Evolutionary conservation across 192 early-diverging fungal genomes (phyloP), one percentile per base, ranked within the genome.

Genomic region (Mortierella alpina): DNA sequence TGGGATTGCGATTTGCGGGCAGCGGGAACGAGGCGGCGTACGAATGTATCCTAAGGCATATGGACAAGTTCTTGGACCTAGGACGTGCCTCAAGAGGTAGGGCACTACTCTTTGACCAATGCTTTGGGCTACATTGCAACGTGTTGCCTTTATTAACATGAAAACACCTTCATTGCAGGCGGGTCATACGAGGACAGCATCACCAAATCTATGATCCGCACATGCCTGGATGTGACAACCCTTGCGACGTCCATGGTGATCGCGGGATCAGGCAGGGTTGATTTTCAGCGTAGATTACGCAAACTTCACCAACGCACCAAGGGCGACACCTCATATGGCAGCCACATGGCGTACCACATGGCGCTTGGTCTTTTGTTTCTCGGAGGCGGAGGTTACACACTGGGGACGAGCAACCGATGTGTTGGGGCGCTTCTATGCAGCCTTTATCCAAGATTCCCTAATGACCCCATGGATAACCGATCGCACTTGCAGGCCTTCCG

Each of bases 231-330:
- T 74, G 89, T 93, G 4, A 46, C 93, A 7, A 72, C 88, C 5
- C 80, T 89, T 4, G 84, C 91, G 6, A 75, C 89, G 0, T 87
- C 91, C 2, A 86, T 95, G 59, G 89, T 98, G 1, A 88, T 95
- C 81, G 93, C 95, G 9, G 97, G 96, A 39, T 91, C 90, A 8
- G 96, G 96, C 5, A 83, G 95, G 66, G 63, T 91, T 12, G 87
- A 89, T 11, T 75, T 91, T 6, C 82, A 94, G 47, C 70, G 84
- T 48, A 66, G 91, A 18, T 68, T 97, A 20, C 85, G 90, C 9
- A 70, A 65, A 20, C 63, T 93, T 14, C 87, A 92, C 58, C 81
- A 82, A 48, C 83, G 84, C 13, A 60, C 72, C 15, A 76, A 76
- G 6, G 61, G 67, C 8, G 90, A 93, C 50, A 72, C 87, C 45